These are phyloP conservation scores for Entrophospora sp. DNA, from an alignment of 192 early-diverging fungal species.

Conservation along the genomic window DNA sequence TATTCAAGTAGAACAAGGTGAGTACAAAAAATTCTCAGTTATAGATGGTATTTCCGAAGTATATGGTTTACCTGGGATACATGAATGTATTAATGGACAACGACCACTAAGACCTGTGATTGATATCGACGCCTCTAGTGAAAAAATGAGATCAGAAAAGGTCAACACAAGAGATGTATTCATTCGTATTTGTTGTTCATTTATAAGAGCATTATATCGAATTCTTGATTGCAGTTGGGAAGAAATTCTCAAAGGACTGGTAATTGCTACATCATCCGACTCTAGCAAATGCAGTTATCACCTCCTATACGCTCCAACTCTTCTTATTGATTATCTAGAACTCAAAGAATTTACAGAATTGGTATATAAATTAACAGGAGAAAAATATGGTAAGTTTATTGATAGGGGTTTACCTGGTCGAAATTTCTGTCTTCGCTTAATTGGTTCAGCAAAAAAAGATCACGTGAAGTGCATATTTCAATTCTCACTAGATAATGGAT, in stretches of 20 bases:
- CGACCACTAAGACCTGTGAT: neutral
- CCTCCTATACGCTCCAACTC: neutral
- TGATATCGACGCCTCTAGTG: conserved; percentile 6
- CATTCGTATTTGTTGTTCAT: conserved; percentile 7
- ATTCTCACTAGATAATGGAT: too few relatives aligned
- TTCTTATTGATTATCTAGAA: conserved; percentile 11
- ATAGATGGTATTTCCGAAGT: conserved; percentile 3
- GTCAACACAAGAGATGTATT: too few relatives aligned
- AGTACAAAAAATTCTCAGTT: neutral
- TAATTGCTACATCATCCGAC: conserved; percentile 7
- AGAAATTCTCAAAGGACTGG: conserved; percentile 11
- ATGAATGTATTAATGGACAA: conserved; percentile 12
- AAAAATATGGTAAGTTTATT: conserved; percentile 17
- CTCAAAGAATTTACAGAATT: conserved; percentile 17
- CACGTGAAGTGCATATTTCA: conserved; percentile 3
- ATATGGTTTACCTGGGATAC: neutral
- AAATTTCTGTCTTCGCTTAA: conserved; percentile 4
- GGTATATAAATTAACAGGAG: conserved; percentile 8
- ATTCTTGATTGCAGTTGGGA: conserved; percentile 6
- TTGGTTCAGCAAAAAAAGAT: conserved; percentile 12
- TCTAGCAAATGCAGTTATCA: neutral
- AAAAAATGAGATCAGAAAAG: neutral
- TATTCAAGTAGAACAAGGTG: too few relatives aligned
- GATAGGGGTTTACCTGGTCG: conserved; percentile 12
- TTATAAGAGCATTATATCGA: conserved; percentile 11